Conservation (phyloP, 768 basidiomycete species). For the Mrakia gelida region DNA sequence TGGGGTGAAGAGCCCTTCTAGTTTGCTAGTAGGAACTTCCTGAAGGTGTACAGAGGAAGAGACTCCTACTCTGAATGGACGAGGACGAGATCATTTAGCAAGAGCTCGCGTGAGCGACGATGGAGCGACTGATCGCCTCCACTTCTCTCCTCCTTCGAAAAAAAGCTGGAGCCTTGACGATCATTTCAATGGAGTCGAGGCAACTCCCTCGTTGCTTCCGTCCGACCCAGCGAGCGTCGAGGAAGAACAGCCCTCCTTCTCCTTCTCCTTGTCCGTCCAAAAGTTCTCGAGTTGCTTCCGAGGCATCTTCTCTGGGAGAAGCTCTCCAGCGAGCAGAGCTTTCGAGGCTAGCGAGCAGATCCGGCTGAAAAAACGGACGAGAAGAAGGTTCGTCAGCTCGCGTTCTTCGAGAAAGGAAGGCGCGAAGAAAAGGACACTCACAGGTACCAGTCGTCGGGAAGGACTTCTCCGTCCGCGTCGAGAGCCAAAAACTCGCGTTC, state of each 20-base stretch:
- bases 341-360: conserved; percentile 4
- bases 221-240: neutral
- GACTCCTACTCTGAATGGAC: too few species aligned
- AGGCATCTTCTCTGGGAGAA: neutral
- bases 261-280: neutral
- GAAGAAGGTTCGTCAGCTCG: neutral
- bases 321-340: neutral
- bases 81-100: too few species aligned
- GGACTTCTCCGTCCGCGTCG: conserved; percentile 66
- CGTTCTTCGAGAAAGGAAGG: too few species aligned
- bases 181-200: neutral
- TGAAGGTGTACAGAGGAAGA: too few species aligned
- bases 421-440: conserved; percentile 56
- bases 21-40: too few species aligned
- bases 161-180: too few species aligned
- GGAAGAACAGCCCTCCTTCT: neutral
- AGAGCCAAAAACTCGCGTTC: conserved; percentile 57
- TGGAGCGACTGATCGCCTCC: too few species aligned
- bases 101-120: too few species aligned
- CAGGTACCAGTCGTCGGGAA: conserved; percentile 73
- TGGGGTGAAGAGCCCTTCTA: too few species aligned
- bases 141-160: too few species aligned
- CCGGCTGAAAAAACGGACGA: neutral
- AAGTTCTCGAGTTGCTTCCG: neutral
- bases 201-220: neutral